Conservation (phyloP, 257 asterid species). For the Solanum chiquidenum region DNA sequence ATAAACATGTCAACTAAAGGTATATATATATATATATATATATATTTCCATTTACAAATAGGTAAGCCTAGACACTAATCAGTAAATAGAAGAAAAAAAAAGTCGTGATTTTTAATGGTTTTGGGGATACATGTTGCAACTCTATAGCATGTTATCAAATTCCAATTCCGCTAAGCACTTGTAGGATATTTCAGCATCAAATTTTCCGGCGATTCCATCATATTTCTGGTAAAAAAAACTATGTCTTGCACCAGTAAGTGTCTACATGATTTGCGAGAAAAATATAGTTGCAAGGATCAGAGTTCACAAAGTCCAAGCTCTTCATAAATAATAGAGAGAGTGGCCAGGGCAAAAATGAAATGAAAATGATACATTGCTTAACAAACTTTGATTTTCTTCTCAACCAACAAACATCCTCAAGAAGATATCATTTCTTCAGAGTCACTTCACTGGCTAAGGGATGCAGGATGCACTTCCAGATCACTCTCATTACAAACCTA, state of each 20-base stretch:
- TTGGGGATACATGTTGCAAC: background rate
- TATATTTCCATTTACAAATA: background rate
- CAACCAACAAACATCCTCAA: background rate
- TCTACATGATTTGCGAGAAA: background rate
- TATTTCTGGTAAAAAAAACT: background rate
- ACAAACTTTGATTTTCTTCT: background rate
- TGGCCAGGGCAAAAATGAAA: background rate
- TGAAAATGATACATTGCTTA: background rate
- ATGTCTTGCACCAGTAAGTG: background rate
- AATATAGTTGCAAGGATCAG: background rate
- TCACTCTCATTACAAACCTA: background rate
- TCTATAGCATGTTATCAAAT: background rate
- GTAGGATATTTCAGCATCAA: background rate
- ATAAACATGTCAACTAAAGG: background rate
- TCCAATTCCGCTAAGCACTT: background rate
- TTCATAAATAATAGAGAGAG: background rate
- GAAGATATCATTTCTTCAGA: background rate
- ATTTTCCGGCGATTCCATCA: background rate
- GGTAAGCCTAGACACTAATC: background rate
- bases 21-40: too few relatives aligned
- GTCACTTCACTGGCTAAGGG: background rate
- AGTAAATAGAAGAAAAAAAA: background rate
- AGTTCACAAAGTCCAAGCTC: background rate
- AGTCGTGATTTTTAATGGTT: background rate
- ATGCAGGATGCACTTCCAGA: background rate